Conservation (phyloP, 139 green algal genomes). For the Coccomyxa sp. region DNA sequence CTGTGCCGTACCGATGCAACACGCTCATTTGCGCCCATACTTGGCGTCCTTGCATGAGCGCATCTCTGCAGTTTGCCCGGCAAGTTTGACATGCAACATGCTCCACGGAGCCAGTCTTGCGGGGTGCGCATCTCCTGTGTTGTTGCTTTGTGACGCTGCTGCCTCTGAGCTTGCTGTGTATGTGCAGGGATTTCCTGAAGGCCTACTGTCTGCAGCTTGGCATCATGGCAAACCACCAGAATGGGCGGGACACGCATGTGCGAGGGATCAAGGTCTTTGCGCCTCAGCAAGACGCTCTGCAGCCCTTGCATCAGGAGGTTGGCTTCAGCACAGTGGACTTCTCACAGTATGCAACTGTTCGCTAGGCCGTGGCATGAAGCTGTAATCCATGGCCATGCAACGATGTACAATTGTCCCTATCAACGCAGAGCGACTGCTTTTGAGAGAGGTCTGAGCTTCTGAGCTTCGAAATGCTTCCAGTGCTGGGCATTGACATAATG, state of each 20-base stretch:
- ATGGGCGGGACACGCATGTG: conserved; percentile 95
- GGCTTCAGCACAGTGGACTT: conserved; percentile 31
- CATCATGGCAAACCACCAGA: conserved; percentile 90
- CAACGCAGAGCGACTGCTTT: not conserved
- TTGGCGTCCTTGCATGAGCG: too few species aligned
- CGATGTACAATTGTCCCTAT: too few species aligned
- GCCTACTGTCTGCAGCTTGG: conserved; percentile 57
- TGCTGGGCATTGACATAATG: not conserved
- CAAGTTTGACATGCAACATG: too few species aligned
- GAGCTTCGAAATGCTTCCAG: not conserved
- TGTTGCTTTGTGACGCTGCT: too few species aligned
- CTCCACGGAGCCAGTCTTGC: too few species aligned
- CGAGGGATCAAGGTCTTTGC: conserved; percentile 78
- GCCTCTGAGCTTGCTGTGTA: not conserved
- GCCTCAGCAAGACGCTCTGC: conserved; percentile 31
- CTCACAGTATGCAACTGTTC: conserved; percentile 14
- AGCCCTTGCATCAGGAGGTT: conserved; percentile 18
- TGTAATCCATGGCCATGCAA: too few species aligned
- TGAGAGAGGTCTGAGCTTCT: not conserved
- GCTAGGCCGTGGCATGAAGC: conserved; percentile 12
- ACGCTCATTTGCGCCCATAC: too few species aligned
- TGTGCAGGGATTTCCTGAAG: conserved; percentile 27
- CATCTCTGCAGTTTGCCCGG: too few species aligned
- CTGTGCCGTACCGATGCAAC: too few species aligned
- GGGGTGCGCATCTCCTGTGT: too few species aligned